Percentiles rank a stretch among this genome's conserved stretches.
phyloP scores from a whole-genome alignment of 352 stramenopile genomes.

The Phytophthora boehmeriae region DNA sequence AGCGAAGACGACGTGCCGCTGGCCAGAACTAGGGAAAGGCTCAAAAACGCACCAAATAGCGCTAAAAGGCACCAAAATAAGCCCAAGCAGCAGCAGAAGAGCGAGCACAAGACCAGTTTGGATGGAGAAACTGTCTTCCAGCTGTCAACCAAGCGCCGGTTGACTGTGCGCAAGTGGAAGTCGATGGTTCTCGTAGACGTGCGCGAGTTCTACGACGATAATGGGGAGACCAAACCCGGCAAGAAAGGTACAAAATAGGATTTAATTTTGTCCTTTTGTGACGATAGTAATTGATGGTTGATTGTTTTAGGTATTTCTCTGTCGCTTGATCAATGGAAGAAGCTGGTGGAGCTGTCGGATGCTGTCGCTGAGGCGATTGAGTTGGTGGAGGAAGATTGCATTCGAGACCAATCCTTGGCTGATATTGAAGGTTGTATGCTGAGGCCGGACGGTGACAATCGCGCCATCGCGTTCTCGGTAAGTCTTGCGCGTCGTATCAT shows the following conservation, averaged over 20 bases:
- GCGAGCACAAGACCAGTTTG: conserved; percentile 3
- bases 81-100: conserved; percentile 3
- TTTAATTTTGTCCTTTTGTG: not conserved
- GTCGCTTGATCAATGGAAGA: conserved; percentile 59
- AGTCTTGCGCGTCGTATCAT: conserved; percentile 8
- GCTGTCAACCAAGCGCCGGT: conserved; percentile 56
- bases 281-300: not conserved
- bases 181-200: conserved; percentile 63
- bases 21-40: conserved; percentile 10
- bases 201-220: conserved; percentile 78
- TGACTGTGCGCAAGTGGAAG: conserved; percentile 70
- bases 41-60: too few relatives aligned
- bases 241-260: conserved; percentile 64
- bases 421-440: conserved; percentile 39
- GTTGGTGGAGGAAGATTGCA: conserved; percentile 51
- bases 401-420: conserved; percentile 37
- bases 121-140: conserved; percentile 51
- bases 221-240: conserved; percentile 61
- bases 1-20: conserved; percentile 23
- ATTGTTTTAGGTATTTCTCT: conserved; percentile 57
- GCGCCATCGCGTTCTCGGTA: conserved; percentile 61
- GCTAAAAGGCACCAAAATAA: conserved; percentile 12
- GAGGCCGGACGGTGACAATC: conserved; percentile 38
- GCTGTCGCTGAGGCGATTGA: conserved; percentile 49
- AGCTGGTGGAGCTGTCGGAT: conserved; percentile 39